Conservation (phyloP, 2,329 filamentous ascomycete species). For the Claviceps arundinis region DNA sequence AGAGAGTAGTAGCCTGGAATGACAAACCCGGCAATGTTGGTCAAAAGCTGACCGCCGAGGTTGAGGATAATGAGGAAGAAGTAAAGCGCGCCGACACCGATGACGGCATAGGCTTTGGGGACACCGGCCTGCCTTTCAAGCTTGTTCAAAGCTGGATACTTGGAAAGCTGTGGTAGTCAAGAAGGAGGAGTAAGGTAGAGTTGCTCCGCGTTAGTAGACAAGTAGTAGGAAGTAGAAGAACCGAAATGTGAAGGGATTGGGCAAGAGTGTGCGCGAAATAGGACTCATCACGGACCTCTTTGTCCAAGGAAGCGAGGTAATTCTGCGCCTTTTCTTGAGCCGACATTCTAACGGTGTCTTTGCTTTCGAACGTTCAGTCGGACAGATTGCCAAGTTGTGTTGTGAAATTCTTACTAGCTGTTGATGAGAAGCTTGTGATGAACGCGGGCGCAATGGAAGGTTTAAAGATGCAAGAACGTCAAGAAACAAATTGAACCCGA, state of each 20-base stretch:
- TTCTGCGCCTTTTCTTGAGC: conserved; percentile 65
- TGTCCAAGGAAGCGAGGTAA: conserved; percentile 68
- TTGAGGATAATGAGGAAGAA: conserved; percentile 91
- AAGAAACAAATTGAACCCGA: conserved; percentile 3
- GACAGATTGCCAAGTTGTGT: conserved; percentile 5
- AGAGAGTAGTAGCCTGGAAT: conserved; percentile 79
- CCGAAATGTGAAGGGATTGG: neutral
- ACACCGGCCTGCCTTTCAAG: conserved; percentile 73
- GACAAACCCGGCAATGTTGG: conserved; percentile 74
- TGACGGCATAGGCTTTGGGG: conserved; percentile 73
- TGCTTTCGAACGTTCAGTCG: conserved; percentile 5
- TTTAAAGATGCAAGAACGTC: conserved; percentile 3
- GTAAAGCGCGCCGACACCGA: conserved; percentile 66
- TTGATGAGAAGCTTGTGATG: conserved; percentile 8
- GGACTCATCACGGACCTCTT: conserved; percentile 49
- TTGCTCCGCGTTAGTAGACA: conserved; percentile 9
- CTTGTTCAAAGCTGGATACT: conserved; percentile 73
- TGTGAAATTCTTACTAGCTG: neutral
- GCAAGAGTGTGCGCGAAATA: neutral
- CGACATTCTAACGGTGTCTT: conserved; percentile 39
- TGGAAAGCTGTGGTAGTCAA: conserved; percentile 50
- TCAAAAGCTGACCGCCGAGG: conserved; percentile 76
- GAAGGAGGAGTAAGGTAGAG: neutral
- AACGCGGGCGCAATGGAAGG: neutral
- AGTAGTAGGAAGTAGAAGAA: conserved; percentile 15